Percentiles rank a stretch among this genome's conserved stretches.
These are phyloP conservation scores for Limonium bicolor DNA, from an alignment of 148 eudicot species.

Conservation along the genomic window DNA sequence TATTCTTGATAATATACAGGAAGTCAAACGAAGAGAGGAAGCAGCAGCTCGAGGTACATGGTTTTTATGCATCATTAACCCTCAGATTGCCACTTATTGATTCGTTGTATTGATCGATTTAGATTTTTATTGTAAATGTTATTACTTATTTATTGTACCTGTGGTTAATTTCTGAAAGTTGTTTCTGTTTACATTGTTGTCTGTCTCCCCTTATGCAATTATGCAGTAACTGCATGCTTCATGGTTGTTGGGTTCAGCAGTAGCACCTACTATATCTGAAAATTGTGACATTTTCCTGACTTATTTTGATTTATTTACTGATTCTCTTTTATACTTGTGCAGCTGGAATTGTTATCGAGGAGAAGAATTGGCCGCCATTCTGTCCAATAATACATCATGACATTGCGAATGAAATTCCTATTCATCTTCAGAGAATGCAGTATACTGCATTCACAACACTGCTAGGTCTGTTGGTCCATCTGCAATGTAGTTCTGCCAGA, in stretches of 20 bases:
- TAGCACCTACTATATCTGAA: neutral
- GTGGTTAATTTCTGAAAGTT: too few species aligned
- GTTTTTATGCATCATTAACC: neutral
- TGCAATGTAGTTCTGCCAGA: neutral
- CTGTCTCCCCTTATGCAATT: too few species aligned
- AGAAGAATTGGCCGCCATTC: constrained; percentile 96
- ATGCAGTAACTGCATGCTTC: too few species aligned
- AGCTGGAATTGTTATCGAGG: constrained; percentile 86
- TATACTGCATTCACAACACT: constrained; percentile 78
- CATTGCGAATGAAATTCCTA: constrained; percentile 80
- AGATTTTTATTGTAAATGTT: too few species aligned
- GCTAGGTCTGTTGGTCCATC: constrained; percentile 36
- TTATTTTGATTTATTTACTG: neutral
- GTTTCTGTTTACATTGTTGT: too few species aligned
- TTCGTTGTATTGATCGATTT: too few species aligned
- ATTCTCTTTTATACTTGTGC: constrained; percentile 13
- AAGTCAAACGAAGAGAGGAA: constrained; percentile 68
- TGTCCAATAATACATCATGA: constrained; percentile 89
- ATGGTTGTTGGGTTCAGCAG: too few species aligned
- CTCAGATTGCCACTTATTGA: neutral
- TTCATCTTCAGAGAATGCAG: constrained; percentile 79
- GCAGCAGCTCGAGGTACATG: constrained; percentile 70
- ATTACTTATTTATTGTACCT: too few species aligned
- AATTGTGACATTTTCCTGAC: neutral
- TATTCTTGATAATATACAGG: constrained; percentile 40